A percentile compares a stretch with the other conserved stretches of the same genome.
Evolutionary conservation across 441 rosid genomes (phyloP).

Genomic region (Raphanus hybrid): DNA sequence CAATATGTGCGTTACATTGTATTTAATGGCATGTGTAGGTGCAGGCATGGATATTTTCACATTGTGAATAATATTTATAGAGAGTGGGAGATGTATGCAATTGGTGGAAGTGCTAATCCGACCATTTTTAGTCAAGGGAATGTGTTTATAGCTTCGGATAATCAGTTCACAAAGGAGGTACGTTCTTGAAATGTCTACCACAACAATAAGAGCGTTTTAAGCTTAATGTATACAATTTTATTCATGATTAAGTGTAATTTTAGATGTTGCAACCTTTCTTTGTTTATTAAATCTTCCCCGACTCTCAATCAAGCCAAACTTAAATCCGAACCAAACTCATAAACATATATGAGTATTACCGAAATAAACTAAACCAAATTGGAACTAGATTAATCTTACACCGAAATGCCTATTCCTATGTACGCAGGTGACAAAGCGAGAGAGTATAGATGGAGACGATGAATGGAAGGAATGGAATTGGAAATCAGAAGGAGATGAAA

Average conservation of each 20-base stretch:
- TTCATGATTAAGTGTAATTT: no score
- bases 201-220: not conserved
- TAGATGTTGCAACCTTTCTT: no score
- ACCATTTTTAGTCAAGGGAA: constrained; percentile 68
- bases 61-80: constrained; percentile 57
- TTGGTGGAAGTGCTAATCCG: constrained; percentile 70
- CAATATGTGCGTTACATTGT: not conserved
- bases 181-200: constrained; percentile 7
- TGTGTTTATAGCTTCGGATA: constrained; percentile 53
- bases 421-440: constrained; percentile 60
- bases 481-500: constrained; percentile 62
- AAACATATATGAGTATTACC: no score
- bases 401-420: not conserved
- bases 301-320: no score
- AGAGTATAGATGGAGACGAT: constrained; percentile 32
- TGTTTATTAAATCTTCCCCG: no score
- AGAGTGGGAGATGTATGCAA: constrained; percentile 63
- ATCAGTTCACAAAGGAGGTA: constrained; percentile 50
- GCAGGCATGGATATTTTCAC: constrained; percentile 69
- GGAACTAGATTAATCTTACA: no score
- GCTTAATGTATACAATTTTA: not conserved
- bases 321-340: no score
- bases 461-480: constrained; percentile 63
- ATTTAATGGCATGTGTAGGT: constrained; percentile 37
- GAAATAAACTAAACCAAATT: no score